Evolutionary conservation across 441 rosid species (phyloP).

Genomic region (Mallotus japonicus): DNA sequence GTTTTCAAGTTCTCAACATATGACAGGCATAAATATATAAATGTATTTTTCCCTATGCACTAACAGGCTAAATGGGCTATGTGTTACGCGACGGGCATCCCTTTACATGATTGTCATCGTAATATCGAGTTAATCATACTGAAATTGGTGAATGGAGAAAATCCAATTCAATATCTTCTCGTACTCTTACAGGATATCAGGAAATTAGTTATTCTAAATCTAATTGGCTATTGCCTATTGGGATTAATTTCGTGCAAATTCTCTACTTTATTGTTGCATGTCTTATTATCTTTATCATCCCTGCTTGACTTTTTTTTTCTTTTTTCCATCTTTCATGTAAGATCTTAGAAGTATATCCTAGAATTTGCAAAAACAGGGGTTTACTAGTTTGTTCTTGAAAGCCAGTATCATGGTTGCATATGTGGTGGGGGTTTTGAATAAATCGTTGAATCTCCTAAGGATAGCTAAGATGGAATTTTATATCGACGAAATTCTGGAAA

Average conservation of each 20-base stretch:
- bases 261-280: background rate
- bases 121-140: background rate
- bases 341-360: background rate
- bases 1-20: too few relatives aligned
- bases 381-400: background rate
- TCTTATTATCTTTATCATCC: background rate
- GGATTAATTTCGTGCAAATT: background rate
- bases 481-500: background rate
- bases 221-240: background rate
- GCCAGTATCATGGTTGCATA: background rate
- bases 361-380: background rate
- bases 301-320: background rate
- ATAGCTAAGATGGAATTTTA: background rate
- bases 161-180: background rate
- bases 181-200: background rate
- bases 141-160: background rate
- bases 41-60: too few relatives aligned
- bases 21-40: too few relatives aligned
- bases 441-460: background rate
- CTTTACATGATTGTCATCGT: too few relatives aligned
- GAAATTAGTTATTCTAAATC: too few relatives aligned
- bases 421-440: background rate
- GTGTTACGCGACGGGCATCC: too few relatives aligned
- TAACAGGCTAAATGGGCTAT: too few relatives aligned
- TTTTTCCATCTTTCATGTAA: background rate